Conservation (phyloP, 2,329 filamentous ascomycete genomes). For the Colletotrichum endophyticum region DNA sequence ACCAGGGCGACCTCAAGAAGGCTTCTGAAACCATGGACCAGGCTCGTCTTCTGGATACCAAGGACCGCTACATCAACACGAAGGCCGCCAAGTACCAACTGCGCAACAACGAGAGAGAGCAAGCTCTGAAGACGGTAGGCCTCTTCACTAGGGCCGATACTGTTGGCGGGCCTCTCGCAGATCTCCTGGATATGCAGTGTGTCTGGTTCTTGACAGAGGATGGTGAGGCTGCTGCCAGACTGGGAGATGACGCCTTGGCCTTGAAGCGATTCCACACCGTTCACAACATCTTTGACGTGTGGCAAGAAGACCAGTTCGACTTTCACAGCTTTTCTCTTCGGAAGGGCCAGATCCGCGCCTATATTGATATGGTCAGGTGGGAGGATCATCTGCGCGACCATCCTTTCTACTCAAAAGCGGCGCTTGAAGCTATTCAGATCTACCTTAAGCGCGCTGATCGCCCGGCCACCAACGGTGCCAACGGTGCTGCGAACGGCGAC, state of each 20-base stretch:
- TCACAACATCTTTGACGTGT: slow-evolving; percentile 92
- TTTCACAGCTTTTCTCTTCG: slow-evolving; percentile 98
- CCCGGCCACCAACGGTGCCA: slow-evolving; percentile 68
- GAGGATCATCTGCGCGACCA: slow-evolving; percentile 91
- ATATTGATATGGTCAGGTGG: slow-evolving; percentile 96
- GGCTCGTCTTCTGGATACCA: slow-evolving; percentile 83
- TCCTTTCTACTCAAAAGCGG: slow-evolving; percentile 88
- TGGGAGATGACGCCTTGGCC: slow-evolving; percentile 82
- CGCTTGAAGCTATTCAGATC: slow-evolving; percentile 79
- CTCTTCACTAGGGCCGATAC: slow-evolving; percentile 94
- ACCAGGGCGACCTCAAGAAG: slow-evolving; percentile 78
- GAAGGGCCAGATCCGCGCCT: slow-evolving; percentile 94
- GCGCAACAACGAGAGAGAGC: slow-evolving; percentile 88
- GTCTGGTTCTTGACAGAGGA: slow-evolving; percentile 98
- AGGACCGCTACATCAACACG: slow-evolving; percentile 97
- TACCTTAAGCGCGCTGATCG: slow-evolving; percentile 83
- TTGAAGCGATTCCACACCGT: slow-evolving; percentile 91
- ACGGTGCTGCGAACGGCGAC: slow-evolving; percentile 56
- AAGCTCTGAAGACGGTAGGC: slow-evolving; percentile 85
- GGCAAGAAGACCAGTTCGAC: slow-evolving; percentile 98
- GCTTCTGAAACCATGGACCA: slow-evolving; percentile 89
- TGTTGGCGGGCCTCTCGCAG: slow-evolving; percentile 83
- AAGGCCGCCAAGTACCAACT: slow-evolving; percentile 98
- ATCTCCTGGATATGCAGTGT: slow-evolving; percentile 97
- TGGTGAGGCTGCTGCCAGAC: slow-evolving; percentile 84